phyloP scores from a whole-genome alignment of 441 rosid genomes.

The Dalechampia spathulata region DNA sequence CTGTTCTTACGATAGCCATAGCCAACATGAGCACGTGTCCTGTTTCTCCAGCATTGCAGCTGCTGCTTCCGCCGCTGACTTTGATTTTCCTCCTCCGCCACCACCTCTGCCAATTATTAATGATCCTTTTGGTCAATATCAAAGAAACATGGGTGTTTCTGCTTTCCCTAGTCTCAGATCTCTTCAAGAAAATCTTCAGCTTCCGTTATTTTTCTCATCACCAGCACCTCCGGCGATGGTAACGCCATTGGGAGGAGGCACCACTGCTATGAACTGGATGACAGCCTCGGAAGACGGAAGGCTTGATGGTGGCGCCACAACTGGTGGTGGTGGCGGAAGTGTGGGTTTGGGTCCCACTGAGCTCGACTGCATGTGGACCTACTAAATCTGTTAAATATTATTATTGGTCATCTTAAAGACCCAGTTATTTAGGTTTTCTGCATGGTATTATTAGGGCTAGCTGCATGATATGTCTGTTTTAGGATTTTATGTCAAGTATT shows the following conservation, averaged over 20 bases:
- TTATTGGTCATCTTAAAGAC: not conserved
- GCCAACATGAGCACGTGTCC: constrained; percentile 92
- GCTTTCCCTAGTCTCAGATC: constrained; percentile 61
- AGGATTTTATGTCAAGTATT: not conserved
- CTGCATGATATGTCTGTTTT: not conserved
- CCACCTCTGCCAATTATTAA: constrained; percentile 16
- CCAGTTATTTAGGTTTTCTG: not conserved
- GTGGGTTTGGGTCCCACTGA: constrained; percentile 38
- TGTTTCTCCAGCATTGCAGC: constrained; percentile 95
- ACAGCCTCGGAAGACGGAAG: constrained; percentile 23
- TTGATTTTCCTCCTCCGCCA: constrained; percentile 15
- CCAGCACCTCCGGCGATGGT: constrained; percentile 28
- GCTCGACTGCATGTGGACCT: constrained; percentile 74
- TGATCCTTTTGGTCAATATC: constrained; percentile 25
- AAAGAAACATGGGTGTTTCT: constrained; percentile 30
- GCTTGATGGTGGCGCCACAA: not conserved
- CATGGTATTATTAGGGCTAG: not conserved
- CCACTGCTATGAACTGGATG: constrained; percentile 32
- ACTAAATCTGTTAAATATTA: constrained; percentile 11
- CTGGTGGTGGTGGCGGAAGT: constrained; percentile 24
- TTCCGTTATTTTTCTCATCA: constrained; percentile 38
- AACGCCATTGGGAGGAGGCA: constrained; percentile 19
- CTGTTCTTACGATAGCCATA: constrained; percentile 49
- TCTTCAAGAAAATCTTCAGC: constrained; percentile 60
- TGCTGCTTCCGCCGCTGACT: constrained; percentile 30